These are phyloP conservation scores for Lactuca sativa DNA, from an alignment of 129 eudicot species.

Conservation along the genomic window DNA sequence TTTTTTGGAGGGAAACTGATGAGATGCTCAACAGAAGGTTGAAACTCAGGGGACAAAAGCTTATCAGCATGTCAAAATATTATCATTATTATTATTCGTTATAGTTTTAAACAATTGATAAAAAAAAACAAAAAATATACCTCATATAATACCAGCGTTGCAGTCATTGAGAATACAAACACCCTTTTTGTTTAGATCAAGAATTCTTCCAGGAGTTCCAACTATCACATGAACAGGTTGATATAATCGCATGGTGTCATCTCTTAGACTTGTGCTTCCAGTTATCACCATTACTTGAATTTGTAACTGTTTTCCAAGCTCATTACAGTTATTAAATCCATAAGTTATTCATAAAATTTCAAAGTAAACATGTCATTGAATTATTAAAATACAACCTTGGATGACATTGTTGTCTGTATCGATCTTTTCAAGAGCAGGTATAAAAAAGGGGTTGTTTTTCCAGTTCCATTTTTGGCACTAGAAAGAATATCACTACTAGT, in stretches of 20 bases:
- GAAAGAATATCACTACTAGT: constrained; percentile 72
- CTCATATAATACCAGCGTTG: constrained; percentile 81
- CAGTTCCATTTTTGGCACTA: constrained; percentile 60
- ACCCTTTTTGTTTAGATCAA: constrained; percentile 67
- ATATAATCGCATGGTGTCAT: constrained; percentile 74
- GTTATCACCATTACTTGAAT: constrained; percentile 79
- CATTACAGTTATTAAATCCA: constrained; percentile 43
- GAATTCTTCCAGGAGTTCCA: constrained; percentile 81
- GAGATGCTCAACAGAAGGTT: constrained; percentile 63
- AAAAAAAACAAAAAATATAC: constrained; percentile 21
- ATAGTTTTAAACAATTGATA: no score
- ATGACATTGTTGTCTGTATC: constrained; percentile 61
- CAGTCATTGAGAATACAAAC: constrained; percentile 56
- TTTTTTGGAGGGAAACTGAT: constrained; percentile 55
- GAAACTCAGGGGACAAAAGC: constrained; percentile 72
- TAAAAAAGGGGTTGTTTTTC: constrained; percentile 71
- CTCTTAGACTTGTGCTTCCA: constrained; percentile 76
- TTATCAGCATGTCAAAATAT: constrained; percentile 63
- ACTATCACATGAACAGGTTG: constrained; percentile 78
- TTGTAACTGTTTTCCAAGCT: constrained; percentile 66
- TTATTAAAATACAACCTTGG: constrained; percentile 39
- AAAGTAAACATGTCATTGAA: background rate
- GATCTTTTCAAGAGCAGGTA: constrained; percentile 74
- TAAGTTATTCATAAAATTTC: constrained; percentile 6
- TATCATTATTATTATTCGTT: no score